Percentiles rank a stretch among this genome's conserved stretches.
phyloP scores from a whole-genome alignment of 352 stramenopile genomes.

The Phytophthora brassicae region DNA sequence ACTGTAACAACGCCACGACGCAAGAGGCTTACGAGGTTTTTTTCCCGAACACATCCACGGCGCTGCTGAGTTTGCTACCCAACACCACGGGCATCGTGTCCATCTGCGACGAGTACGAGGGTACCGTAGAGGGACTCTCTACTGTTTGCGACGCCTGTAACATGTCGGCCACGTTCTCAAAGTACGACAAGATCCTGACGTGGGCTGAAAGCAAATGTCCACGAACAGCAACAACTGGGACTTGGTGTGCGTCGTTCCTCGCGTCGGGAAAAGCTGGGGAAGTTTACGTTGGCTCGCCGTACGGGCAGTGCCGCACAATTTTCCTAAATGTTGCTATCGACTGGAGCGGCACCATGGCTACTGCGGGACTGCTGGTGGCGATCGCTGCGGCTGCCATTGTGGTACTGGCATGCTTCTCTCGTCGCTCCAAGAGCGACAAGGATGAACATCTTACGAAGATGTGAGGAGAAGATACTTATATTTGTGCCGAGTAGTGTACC shows the following conservation, averaged over 20 bases:
- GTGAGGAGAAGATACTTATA: conserved; percentile 9
- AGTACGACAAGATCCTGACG: conserved; percentile 69
- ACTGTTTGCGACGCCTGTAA: conserved; percentile 62
- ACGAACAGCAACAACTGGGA: conserved; percentile 42
- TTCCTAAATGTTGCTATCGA: conserved; percentile 69
- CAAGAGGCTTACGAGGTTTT: conserved; percentile 63
- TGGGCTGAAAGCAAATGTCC: conserved; percentile 73
- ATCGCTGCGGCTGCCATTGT: conserved; percentile 55
- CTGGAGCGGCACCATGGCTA: conserved; percentile 59
- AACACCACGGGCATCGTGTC: conserved; percentile 61
- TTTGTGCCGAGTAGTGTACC: conserved; percentile 9
- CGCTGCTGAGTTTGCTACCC: conserved; percentile 48
- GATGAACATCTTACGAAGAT: conserved; percentile 26
- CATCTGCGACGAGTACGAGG: conserved; percentile 44
- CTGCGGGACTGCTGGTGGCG: conserved; percentile 54
- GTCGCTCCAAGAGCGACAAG: conserved; percentile 35
- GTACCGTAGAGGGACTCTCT: conserved; percentile 34
- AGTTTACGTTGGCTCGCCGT: conserved; percentile 68
- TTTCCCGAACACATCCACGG: conserved; percentile 45
- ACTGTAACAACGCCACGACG: conserved; percentile 79
- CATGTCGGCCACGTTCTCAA: conserved; percentile 50
- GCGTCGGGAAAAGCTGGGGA: conserved; percentile 41
- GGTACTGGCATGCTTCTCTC: conserved; percentile 61
- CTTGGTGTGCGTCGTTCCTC: conserved; percentile 67
- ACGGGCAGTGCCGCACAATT: conserved; percentile 65